phyloP scores from a whole-genome alignment of 805 yeast genomes.

The Barnettozyma californica region DNA sequence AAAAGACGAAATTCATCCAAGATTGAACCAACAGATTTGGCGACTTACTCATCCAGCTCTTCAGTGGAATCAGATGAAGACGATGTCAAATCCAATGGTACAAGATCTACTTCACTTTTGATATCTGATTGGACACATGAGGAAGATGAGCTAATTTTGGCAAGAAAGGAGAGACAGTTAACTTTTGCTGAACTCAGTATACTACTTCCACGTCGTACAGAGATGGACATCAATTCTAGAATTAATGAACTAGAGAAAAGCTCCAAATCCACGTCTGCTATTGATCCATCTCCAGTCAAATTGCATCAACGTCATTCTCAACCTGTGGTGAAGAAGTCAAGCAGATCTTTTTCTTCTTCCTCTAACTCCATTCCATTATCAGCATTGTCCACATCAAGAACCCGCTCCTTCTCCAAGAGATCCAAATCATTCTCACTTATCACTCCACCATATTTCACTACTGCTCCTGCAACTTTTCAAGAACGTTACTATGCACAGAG shows the following conservation, averaged over 20 bases:
- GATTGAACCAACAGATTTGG: conserved; percentile 6
- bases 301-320: conserved; percentile 3
- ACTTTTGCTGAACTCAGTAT: conserved; percentile 70
- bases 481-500: conserved; percentile 13
- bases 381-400: conserved; percentile 2
- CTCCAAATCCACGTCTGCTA: background rate
- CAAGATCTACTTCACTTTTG: background rate
- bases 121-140: conserved; percentile 45
- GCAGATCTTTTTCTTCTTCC: conserved; percentile 7
- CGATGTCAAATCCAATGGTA: background rate
- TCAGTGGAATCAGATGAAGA: conserved; percentile 13
- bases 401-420: conserved; percentile 9
- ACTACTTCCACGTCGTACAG: conserved; percentile 66
- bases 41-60: conserved; percentile 6
- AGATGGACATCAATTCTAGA: conserved; percentile 65
- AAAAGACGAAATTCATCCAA: conserved; percentile 10
- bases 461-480: conserved; percentile 10
- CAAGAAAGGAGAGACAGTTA: conserved; percentile 51
- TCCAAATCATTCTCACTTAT: conserved; percentile 14
- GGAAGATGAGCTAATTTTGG: conserved; percentile 63
- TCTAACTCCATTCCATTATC: background rate
- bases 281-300: background rate
- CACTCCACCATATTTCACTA: conserved; percentile 11
- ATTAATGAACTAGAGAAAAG: conserved; percentile 39
- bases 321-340: conserved; percentile 1